Evolutionary conservation across 2,329 filamentous ascomycete genomes (phyloP), one percentile per base, ranked within the genome.

Genomic region (Exophiala bonariae): DNA sequence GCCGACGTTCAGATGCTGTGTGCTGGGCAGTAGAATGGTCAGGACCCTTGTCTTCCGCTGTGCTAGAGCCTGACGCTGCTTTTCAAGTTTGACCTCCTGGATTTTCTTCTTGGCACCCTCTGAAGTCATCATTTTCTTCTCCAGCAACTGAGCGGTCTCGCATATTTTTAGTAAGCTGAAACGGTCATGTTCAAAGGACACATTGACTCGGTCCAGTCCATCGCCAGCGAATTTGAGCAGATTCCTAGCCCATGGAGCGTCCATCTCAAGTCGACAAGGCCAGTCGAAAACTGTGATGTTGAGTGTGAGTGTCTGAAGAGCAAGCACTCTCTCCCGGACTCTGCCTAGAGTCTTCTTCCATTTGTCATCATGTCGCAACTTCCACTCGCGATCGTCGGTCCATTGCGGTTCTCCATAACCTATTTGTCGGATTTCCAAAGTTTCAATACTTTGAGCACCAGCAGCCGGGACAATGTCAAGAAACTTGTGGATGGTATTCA

Each of bases 381-480:
- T 59, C 49, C 47, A 58, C 10, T 37, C 17, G 7, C 49, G 44
- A 26, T 59, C 46, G 3, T 42, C 49, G 38, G 55, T 50, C 43
- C 40, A 40, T 11, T 39, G 16, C n/a, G 57, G 57, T 40, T 59
- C 54, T 11, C 50, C 54, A 36, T 61, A 59, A 3, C 55, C 54
- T 8, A 20, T 32, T 18, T 59, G 49, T 14, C 30, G 41, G 13
- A 61, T 46, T 30, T 56, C 51, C 7, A 61, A 17, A n/a, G 43
- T 49, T 31, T 34, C 64, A 18, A 66, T 67, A 32, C 71, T 71
- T 13, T 63, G 76, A 52, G 71, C 70, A 44, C 67, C 66, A 34
- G 63, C 76, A 51, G 67, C 73, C 44, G 72, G 69, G 34, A 61
- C 54, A 39, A 60, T 59, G 19, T 42, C 52, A 38, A 61, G 60